Base-by-base conservation (phyloP, 768 basidiomycete species). In the Russula vinacea region DNA sequence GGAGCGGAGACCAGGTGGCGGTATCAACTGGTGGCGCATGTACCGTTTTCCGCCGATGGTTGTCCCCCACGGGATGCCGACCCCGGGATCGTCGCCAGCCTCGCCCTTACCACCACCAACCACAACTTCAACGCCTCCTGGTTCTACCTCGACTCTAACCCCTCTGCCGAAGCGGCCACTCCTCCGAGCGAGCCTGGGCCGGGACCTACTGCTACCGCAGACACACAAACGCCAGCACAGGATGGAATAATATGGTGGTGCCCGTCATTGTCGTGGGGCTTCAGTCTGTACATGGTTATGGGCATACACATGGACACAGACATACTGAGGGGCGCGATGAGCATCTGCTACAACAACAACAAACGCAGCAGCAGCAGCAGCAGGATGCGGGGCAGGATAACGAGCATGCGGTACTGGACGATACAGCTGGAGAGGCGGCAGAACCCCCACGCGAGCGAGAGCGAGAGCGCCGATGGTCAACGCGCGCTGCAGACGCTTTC, bases 181-280 rank as follows among this genome's bases (percentile, higher is more conserved):
- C 11, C 24, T 4, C 10, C n/a, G 64, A 65, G 64, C 66, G 54
- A 66, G 59, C 58, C 22, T 45, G 58, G 17, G 7, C 32, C 51
- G 16, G 42, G 40, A 17, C 1, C 42, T 35, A n/a, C 44, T 24
- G 22, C 35, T 49, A n/a, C n/a, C n/a, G 65, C 42, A 8, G 61
- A 60, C 32, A 19, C 52, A 67, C 66, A 53, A 24, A 17, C 67
- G 39, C 39, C 60, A 8, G 39, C 65, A 4, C 49, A 57, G 6
- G 65, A 69, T 44, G 60, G 62, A 52, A n/a, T n/a, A 72, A 72
- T 66, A 64, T 84, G 24, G 87, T 92, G 40, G 84, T 92, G 16
- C 90, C 90, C 22, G 89, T 92, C 65, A 90, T 92, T 65, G 85
- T 92, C 60, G 90, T 92, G 32, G 90, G 90, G 10, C 75, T 92